Percentiles rank a stretch among this genome's conserved stretches.
Conservation (phyloP, 2,329 filamentous ascomycete species). For the Hypoxylon sp. region DNA sequence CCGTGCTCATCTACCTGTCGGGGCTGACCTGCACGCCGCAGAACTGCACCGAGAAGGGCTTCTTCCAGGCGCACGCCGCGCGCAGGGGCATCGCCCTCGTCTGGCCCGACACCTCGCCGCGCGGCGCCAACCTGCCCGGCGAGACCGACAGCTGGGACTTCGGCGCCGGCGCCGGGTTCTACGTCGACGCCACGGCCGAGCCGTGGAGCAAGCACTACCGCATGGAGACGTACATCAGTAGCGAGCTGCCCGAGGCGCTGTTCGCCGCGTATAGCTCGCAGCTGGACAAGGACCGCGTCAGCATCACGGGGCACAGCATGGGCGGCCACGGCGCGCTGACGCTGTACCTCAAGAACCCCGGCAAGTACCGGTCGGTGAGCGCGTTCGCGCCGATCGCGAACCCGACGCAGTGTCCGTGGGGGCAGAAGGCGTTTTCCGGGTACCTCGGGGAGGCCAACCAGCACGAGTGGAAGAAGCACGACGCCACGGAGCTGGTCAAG, state of each 20-base stretch:
- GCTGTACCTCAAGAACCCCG: constrained; percentile 91
- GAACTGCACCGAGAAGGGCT: constrained; percentile 85
- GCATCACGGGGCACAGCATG: constrained; percentile 96
- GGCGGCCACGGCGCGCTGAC: constrained; percentile 96
- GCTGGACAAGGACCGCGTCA: constrained; percentile 79
- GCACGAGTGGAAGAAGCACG: constrained; percentile 87
- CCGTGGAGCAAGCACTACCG: constrained; percentile 86
- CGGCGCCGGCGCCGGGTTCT: constrained; percentile 92
- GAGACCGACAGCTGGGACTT: constrained; percentile 95
- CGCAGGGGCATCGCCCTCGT: constrained; percentile 89
- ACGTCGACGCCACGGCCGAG: constrained; percentile 84
- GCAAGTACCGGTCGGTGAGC: constrained; percentile 88
- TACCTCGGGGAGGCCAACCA: constrained; percentile 85
- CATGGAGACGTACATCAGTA: constrained; percentile 95
- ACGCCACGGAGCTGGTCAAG: constrained; percentile 92
- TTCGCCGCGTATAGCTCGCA: constrained; percentile 77
- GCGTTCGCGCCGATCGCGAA: constrained; percentile 94
- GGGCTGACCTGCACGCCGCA: constrained; percentile 96
- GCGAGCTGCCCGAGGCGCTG: constrained; percentile 85
- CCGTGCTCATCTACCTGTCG: constrained; percentile 92
- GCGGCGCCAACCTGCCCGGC: constrained; percentile 83
- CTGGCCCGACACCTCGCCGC: constrained; percentile 94
- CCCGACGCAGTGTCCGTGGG: constrained; percentile 89
- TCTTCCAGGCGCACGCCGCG: constrained; percentile 88
- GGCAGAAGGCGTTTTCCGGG: constrained; percentile 92